These are phyloP conservation scores for Russula brevipes DNA, from an alignment of 768 basidiomycete genomes.

Conservation along the genomic window DNA sequence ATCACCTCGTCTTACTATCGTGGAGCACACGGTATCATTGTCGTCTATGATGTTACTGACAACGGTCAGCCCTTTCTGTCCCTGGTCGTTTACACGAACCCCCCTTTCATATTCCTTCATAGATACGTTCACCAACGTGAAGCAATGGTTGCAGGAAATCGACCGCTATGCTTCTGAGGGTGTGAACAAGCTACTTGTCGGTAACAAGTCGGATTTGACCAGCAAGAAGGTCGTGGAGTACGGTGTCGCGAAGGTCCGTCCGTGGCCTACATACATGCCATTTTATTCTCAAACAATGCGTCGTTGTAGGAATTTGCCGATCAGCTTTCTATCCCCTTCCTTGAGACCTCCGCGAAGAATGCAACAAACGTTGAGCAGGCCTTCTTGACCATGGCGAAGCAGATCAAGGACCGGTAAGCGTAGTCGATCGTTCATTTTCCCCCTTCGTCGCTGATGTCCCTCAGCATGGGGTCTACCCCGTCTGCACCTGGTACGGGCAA, in stretches of 20 bases:
- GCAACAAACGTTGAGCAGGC: constrained; percentile 99
- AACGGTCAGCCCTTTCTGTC: constrained; percentile 49
- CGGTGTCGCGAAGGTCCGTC: constrained; percentile 70
- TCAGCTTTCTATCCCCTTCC: constrained; percentile 87
- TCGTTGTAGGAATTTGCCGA: constrained; percentile 81
- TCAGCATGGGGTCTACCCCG: constrained; percentile 80
- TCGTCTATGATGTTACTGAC: constrained; percentile 98
- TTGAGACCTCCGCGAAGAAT: constrained; percentile 99
- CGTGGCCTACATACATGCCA: background rate
- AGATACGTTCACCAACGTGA: constrained; percentile 95
- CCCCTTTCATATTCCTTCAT: constrained; percentile 12
- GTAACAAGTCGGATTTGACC: constrained; percentile 98
- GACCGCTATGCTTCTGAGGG: constrained; percentile 96
- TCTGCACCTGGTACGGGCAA: constrained; percentile 71
- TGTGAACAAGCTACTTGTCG: constrained; percentile 97
- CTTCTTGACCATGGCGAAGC: constrained; percentile 98
- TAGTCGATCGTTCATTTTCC: background rate
- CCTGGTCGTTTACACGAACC: background rate
- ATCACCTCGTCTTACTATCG: constrained; percentile 99
- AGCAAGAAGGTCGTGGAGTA: constrained; percentile 96
- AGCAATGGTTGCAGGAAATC: constrained; percentile 92
- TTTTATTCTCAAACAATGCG: constrained; percentile 6
- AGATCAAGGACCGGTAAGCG: constrained; percentile 83
- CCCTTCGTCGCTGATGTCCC: background rate
- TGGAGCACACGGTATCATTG: constrained; percentile 96